A percentile compares a stretch with the other conserved stretches of the same genome.
phyloP scores from a whole-genome alignment of 768 basidiomycete genomes.

The Terana coerulea region DNA sequence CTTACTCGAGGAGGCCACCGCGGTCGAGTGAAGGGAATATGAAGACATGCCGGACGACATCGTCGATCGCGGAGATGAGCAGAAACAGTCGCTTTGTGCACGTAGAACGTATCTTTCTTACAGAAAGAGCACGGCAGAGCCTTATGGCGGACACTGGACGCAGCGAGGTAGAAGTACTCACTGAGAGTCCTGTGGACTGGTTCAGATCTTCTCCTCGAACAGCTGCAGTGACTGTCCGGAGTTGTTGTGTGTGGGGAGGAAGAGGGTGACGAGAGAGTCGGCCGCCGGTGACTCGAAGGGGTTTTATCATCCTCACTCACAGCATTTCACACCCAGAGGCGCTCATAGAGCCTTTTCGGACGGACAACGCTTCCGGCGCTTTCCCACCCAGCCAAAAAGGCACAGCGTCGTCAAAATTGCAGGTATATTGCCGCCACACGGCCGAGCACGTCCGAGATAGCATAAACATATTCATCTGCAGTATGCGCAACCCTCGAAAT shows the following conservation, averaged over 20 bases:
- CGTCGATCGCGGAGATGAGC: not conserved
- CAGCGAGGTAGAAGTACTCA: conserved; percentile 6
- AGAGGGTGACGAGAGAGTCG: conserved; percentile 11
- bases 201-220: conserved; percentile 16
- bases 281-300: conserved; percentile 21
- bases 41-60: conserved; percentile 5
- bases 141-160: conserved; percentile 14
- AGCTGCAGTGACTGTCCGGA: conserved; percentile 15
- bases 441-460: not conserved
- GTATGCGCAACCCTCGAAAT: not conserved
- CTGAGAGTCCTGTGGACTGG: conserved; percentile 12
- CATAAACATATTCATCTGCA: not conserved
- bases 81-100: not conserved
- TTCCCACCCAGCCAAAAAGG: conserved; percentile 8
- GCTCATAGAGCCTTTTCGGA: conserved; percentile 13
- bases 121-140: conserved; percentile 10
- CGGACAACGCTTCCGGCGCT: conserved; percentile 2
- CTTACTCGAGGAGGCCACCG: conserved; percentile 15
- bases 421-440: not conserved
- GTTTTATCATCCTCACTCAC: conserved; percentile 20
- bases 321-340: conserved; percentile 29
- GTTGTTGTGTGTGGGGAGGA: conserved; percentile 16
- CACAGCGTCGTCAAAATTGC: not conserved
- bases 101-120: conserved; percentile 1
- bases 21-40: conserved; percentile 5